These are phyloP conservation scores for Paxillus ammoniavirescens DNA, from an alignment of 768 basidiomycete genomes.

Conservation along the genomic window DNA sequence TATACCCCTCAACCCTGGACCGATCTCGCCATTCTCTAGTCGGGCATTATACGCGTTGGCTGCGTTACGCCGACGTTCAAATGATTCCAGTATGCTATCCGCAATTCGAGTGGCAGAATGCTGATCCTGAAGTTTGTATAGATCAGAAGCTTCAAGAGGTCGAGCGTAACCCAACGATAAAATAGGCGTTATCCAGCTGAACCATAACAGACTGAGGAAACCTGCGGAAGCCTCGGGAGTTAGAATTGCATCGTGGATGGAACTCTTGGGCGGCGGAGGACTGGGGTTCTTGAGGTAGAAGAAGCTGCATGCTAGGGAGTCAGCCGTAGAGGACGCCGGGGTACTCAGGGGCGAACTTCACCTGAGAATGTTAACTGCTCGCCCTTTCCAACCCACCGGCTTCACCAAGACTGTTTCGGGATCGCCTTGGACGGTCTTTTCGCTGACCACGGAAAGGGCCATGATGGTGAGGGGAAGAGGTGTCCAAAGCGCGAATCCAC, in stretches of 20 bases:
- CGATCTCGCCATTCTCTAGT: conserved; percentile 62
- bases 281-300: conserved; percentile 14
- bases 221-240: conserved; percentile 69
- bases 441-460: neutral
- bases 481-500: neutral
- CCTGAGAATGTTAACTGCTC: neutral
- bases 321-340: neutral
- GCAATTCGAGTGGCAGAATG: conserved; percentile 62
- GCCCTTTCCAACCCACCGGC: neutral
- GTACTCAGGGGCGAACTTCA: neutral
- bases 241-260: conserved; percentile 56
- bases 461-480: neutral
- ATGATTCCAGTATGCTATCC: conserved; percentile 60
- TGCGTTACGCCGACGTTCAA: conserved; percentile 50
- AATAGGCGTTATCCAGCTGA: conserved; percentile 73
- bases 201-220: conserved; percentile 59
- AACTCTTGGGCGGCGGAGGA: conserved; percentile 43
- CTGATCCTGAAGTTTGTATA: conserved; percentile 72
- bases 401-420: neutral
- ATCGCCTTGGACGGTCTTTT: neutral
- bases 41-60: conserved; percentile 72
- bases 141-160: conserved; percentile 76
- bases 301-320: conserved; percentile 5
- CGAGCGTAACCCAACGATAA: conserved; percentile 75
- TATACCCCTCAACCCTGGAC: conserved; percentile 49